Evolutionary conservation across 2,329 filamentous ascomycete species (phyloP).

Genomic region (Arthrobotrys pseudoclavata): DNA sequence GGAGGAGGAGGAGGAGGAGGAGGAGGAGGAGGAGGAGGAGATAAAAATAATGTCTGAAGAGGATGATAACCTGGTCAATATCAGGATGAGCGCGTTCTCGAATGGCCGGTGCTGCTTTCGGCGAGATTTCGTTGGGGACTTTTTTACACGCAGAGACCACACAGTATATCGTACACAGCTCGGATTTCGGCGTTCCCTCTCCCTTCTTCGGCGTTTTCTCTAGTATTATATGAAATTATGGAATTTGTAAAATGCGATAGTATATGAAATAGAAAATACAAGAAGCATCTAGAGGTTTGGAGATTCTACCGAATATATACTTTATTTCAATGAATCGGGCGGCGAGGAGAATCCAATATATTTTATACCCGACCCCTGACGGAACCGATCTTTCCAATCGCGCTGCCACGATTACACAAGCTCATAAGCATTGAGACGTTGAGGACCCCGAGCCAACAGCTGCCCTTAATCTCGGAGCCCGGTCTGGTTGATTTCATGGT

Average conservation of each 20-base stretch:
- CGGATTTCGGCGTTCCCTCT: neutral
- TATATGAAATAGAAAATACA: neutral
- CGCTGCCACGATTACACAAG: conserved; percentile 19
- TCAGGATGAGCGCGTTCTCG: conserved; percentile 29
- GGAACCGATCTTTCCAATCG: conserved; percentile 14
- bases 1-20: neutral
- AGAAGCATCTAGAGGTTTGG: neutral
- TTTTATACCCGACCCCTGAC: conserved; percentile 9
- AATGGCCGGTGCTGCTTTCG: conserved; percentile 41
- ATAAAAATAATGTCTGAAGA: neutral
- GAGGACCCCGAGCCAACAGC: conserved; percentile 10
- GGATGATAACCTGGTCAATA: too few species aligned
- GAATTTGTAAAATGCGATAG: neutral
- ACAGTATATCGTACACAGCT: neutral
- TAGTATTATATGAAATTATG: neutral
- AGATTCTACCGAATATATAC: neutral
- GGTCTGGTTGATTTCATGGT: conserved; percentile 44
- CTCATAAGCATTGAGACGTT: conserved; percentile 27
- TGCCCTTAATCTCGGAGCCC: conserved; percentile 31
- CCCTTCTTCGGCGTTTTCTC: neutral
- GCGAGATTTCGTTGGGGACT: conserved; percentile 57
- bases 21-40: neutral
- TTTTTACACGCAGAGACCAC: neutral
- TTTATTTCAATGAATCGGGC: too few species aligned
- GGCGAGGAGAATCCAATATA: neutral